Evolutionary conservation across 768 basidiomycete genomes (phyloP).

Genomic region (Termitomyces titanicus): DNA sequence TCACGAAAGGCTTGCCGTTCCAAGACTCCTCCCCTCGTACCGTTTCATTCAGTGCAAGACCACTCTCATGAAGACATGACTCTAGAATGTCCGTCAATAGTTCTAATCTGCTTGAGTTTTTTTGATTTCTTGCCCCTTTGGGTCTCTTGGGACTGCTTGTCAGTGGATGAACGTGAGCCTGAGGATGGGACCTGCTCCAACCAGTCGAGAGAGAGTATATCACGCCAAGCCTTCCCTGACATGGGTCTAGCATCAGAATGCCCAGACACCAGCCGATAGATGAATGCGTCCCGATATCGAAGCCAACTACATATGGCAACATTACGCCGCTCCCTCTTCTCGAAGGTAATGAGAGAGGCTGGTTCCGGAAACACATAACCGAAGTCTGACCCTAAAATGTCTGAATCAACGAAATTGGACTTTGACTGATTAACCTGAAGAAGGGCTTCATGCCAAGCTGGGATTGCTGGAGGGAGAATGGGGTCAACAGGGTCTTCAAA

Average conservation of each 20-base stretch:
- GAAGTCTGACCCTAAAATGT: background rate
- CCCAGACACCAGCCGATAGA: background rate
- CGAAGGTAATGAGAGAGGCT: background rate
- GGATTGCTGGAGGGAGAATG: slow-evolving; percentile 5
- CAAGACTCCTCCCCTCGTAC: background rate
- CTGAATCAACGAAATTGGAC: background rate
- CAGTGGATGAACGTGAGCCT: background rate
- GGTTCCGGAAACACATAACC: slow-evolving; percentile 7
- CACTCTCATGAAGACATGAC: background rate
- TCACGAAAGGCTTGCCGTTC: background rate
- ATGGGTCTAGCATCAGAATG: background rate
- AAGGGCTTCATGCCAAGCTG: slow-evolving; percentile 2
- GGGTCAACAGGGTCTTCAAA: slow-evolving; percentile 7
- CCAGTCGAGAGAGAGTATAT: background rate
- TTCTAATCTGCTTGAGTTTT: background rate
- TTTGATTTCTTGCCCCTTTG: background rate
- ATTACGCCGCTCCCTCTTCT: background rate
- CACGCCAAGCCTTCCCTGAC: slow-evolving; percentile 5
- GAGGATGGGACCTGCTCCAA: background rate
- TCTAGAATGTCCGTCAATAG: slow-evolving; percentile 2
- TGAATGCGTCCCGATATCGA: background rate
- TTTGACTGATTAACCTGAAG: background rate
- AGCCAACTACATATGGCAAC: slow-evolving; percentile 3
- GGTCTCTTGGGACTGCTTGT: background rate
- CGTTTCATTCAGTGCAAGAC: background rate